Evolutionary conservation across 2,329 filamentous ascomycete species (phyloP).

Genomic region (Colletotrichum melonis): DNA sequence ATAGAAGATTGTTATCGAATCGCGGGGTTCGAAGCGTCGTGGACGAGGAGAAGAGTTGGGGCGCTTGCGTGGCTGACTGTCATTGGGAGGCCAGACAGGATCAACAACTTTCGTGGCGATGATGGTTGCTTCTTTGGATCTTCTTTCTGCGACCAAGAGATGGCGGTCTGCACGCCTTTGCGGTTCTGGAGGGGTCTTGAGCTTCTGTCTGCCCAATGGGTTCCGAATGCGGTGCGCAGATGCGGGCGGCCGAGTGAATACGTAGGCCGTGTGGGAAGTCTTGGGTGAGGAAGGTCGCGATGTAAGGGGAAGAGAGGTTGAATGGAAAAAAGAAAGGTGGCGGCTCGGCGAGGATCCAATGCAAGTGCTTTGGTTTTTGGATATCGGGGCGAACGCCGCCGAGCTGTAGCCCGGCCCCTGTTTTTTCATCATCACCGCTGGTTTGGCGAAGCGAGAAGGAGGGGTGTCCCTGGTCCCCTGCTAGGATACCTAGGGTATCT

Average conservation of each 20-base stretch:
- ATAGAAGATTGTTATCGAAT: conserved; percentile 55
- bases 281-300: neutral
- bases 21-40: conserved; percentile 43
- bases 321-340: neutral
- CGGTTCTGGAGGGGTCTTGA: neutral
- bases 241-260: neutral
- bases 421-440: conserved; percentile 5
- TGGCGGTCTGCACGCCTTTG: conserved; percentile 11
- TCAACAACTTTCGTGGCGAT: neutral
- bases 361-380: neutral
- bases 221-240: conserved; percentile 4
- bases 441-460: neutral
- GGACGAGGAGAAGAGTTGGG: neutral
- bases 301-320: neutral
- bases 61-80: conserved; percentile 26
- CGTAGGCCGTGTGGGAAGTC: neutral
- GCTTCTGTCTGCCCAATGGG: neutral
- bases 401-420: neutral
- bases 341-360: neutral
- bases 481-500: neutral
- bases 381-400: neutral
- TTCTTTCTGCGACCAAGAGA: neutral
- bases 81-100: conserved; percentile 8
- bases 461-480: neutral
- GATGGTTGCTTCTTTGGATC: neutral